These are phyloP conservation scores for Saccharomycopsis fermentans DNA, from an alignment of 805 yeast genomes.

Conservation along the genomic window DNA sequence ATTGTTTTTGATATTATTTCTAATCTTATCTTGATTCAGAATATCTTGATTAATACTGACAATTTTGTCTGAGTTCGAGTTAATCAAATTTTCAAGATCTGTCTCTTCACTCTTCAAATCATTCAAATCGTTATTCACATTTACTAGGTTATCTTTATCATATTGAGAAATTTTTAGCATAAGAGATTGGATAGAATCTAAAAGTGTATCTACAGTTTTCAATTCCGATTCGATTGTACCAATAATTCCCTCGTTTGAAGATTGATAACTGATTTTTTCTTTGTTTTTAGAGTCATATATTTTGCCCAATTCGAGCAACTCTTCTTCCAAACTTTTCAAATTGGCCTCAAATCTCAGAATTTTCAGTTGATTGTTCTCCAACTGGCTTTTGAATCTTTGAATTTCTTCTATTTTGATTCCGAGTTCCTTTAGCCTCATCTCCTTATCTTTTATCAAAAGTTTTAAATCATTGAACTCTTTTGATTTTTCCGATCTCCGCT, in stretches of 20 bases:
- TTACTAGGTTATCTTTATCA: background rate
- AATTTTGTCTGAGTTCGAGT: background rate
- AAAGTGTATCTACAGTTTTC: background rate
- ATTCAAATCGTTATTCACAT: slow-evolving; percentile 1
- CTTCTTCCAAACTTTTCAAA: slow-evolving; percentile 8
- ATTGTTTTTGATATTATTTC: slow-evolving; percentile 16
- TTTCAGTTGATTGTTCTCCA: slow-evolving; percentile 28
- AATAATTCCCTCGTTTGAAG: background rate
- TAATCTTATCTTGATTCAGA: slow-evolving; percentile 13
- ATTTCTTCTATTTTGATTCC: slow-evolving; percentile 43
- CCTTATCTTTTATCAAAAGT: slow-evolving; percentile 41
- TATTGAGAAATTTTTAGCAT: background rate
- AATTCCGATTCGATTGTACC: background rate
- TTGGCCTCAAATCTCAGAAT: slow-evolving; percentile 21
- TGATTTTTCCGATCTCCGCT: slow-evolving; percentile 36
- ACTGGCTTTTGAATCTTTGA: slow-evolving; percentile 29
- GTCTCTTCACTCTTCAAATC: slow-evolving; percentile 3
- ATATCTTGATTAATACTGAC: slow-evolving; percentile 5
- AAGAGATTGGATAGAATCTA: background rate
- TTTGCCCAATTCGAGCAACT: background rate
- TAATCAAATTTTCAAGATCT: background rate
- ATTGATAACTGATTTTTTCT: background rate
- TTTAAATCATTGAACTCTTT: slow-evolving; percentile 38
- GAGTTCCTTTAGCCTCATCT: slow-evolving; percentile 40
- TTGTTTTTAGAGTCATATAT: background rate